phyloP scores from a whole-genome alignment of 2,329 filamentous ascomycete genomes.

The Aspergillus latus region DNA sequence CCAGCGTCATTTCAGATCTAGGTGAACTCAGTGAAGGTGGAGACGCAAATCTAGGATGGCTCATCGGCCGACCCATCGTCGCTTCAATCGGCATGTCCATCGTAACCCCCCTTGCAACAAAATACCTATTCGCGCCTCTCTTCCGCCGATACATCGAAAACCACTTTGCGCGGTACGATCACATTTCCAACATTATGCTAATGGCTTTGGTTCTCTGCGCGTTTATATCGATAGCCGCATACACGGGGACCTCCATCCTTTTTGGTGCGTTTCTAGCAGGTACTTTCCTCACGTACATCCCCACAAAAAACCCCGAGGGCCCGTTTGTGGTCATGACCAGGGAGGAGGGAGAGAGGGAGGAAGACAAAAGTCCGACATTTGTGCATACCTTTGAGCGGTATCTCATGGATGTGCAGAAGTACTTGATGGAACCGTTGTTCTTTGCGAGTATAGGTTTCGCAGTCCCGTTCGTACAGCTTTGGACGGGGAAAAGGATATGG shows the following conservation, averaged over 20 bases:
- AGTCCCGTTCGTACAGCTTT: constrained; percentile 33
- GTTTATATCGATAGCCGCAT: constrained; percentile 36
- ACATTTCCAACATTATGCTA: constrained; percentile 36
- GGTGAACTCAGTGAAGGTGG: constrained; percentile 20
- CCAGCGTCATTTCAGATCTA: constrained; percentile 37
- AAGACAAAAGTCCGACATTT: constrained; percentile 39
- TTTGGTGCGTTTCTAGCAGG: constrained; percentile 42
- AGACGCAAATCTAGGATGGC: constrained; percentile 36
- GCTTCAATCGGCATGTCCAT: constrained; percentile 39
- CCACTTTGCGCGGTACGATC: constrained; percentile 34
- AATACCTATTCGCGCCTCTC: constrained; percentile 41
- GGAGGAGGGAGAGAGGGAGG: constrained; percentile 35
- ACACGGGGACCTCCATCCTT: constrained; percentile 39
- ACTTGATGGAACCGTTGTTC: constrained; percentile 35
- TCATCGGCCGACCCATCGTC: constrained; percentile 42
- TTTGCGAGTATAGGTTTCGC: constrained; percentile 36
- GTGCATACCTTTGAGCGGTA: constrained; percentile 43
- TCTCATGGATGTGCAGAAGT: constrained; percentile 35
- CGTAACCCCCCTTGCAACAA: constrained; percentile 38
- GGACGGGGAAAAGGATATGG: constrained; percentile 36
- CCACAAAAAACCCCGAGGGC: constrained; percentile 36
- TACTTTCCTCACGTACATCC: constrained; percentile 38
- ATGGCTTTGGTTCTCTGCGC: constrained; percentile 37
- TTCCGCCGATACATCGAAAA: constrained; percentile 38
- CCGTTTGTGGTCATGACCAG: constrained; percentile 39